Conservation (phyloP, 768 basidiomycete species). For the Porpolomopsis calyptriformis region DNA sequence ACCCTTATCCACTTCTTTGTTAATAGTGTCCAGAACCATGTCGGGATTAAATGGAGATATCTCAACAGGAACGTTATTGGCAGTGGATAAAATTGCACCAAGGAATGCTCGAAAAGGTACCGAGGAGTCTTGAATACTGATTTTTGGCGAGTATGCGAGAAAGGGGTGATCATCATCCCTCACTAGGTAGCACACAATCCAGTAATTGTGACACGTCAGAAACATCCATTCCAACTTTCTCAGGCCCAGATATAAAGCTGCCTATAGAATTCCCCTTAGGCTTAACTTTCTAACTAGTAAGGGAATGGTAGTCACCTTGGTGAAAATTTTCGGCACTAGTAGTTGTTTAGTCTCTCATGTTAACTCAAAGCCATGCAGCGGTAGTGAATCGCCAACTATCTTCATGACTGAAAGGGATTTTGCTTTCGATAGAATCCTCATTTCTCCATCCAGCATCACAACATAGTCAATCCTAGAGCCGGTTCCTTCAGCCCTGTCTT, state of each 20-base stretch:
- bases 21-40: slow-evolving; percentile 14
- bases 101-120: slow-evolving; percentile 14
- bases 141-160: slow-evolving; percentile 15
- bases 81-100: slow-evolving; percentile 14
- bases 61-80: slow-evolving; percentile 10
- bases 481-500: slow-evolving; percentile 9
- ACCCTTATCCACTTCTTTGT: slow-evolving; percentile 13
- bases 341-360: slow-evolving; percentile 7
- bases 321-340: slow-evolving; percentile 9
- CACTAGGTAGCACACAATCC: slow-evolving; percentile 17
- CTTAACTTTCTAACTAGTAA: slow-evolving; percentile 3
- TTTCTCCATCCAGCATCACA: slow-evolving; percentile 9
- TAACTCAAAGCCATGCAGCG: slow-evolving; percentile 10
- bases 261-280: slow-evolving; percentile 9
- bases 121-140: slow-evolving; percentile 13
- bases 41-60: slow-evolving; percentile 9
- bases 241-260: slow-evolving; percentile 13
- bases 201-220: slow-evolving; percentile 15
- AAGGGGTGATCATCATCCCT: slow-evolving; percentile 13
- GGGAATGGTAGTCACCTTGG: slow-evolving; percentile 9
- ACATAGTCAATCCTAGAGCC: slow-evolving; percentile 13
- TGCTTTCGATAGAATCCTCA: slow-evolving; percentile 9
- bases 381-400: slow-evolving; percentile 4
- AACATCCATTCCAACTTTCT: slow-evolving; percentile 15
- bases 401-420: slow-evolving; percentile 15